Evolutionary conservation across 2,329 filamentous ascomycete genomes (phyloP).

Genomic region (Fusarium austroafricanum): DNA sequence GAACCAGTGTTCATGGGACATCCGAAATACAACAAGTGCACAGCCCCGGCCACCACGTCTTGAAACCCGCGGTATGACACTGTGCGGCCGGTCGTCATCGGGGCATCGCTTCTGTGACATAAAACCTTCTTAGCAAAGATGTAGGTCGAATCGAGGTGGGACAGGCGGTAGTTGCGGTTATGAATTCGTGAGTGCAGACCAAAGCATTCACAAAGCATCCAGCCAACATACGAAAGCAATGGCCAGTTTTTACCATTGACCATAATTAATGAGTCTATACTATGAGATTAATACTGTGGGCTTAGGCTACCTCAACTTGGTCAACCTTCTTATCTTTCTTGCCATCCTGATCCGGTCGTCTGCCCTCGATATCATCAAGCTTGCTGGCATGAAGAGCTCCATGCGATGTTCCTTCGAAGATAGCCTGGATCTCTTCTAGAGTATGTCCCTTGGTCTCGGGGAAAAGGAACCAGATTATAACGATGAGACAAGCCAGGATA

Average conservation of each 20-base stretch:
- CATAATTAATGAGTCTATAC: not conserved
- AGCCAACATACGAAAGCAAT: too few relatives aligned
- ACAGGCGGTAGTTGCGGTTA: too few relatives aligned
- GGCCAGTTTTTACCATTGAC: too few relatives aligned
- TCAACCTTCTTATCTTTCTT: constrained; percentile 32
- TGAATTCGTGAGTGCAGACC: too few relatives aligned
- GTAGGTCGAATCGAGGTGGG: too few relatives aligned
- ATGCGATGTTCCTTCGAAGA: constrained; percentile 44
- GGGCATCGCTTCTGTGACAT: not conserved
- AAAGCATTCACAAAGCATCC: too few relatives aligned
- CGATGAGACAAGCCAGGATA: constrained; percentile 48
- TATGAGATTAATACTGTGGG: too few relatives aligned
- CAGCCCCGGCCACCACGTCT: too few relatives aligned
- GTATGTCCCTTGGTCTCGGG: constrained; percentile 50
- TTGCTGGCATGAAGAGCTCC: constrained; percentile 4
- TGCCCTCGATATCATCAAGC: constrained; percentile 25
- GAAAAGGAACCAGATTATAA: constrained; percentile 53
- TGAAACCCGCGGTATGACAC: not conserved
- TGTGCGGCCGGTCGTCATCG: not conserved
- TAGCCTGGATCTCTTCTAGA: constrained; percentile 47
- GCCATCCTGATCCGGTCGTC: not conserved
- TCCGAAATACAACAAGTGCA: not conserved
- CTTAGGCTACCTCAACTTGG: constrained; percentile 33
- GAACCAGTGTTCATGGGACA: too few relatives aligned
- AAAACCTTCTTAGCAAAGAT: not conserved